Percentiles rank a stretch among this genome's conserved stretches.
phyloP scores from a whole-genome alignment of 1,284 basidiomycete genomes.

The Rhodotorula sp. region DNA sequence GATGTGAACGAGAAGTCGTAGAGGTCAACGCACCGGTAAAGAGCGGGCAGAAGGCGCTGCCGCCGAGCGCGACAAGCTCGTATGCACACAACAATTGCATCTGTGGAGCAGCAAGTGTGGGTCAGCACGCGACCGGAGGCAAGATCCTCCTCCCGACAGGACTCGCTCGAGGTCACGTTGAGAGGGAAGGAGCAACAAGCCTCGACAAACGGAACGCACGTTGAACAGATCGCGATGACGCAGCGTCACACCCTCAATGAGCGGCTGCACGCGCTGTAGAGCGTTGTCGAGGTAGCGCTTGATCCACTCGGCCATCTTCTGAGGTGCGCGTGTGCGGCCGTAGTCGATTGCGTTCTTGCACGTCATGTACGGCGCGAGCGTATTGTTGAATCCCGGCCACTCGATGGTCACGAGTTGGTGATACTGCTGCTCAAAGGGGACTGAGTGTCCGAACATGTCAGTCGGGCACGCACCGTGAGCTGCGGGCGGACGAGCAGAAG shows the following conservation, averaged over 20 bases:
- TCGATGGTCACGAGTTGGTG: constrained; percentile 45
- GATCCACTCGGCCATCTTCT: constrained; percentile 27
- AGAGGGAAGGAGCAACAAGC: no score
- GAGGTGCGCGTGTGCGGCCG: constrained; percentile 12
- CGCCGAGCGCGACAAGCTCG: constrained; percentile 59
- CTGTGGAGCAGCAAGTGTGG: constrained; percentile 7
- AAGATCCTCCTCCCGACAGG: constrained; percentile 50
- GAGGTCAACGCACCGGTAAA: constrained; percentile 55
- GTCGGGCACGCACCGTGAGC: background rate
- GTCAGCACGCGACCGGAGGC: constrained; percentile 61
- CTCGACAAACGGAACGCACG: constrained; percentile 10
- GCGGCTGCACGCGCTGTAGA: constrained; percentile 61
- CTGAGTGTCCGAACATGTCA: constrained; percentile 30
- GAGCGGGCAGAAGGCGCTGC: constrained; percentile 57
- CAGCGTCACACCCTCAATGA: constrained; percentile 64
- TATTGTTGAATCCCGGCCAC: constrained; percentile 52
- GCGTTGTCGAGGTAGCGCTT: constrained; percentile 69
- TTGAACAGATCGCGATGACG: constrained; percentile 65
- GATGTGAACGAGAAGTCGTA: background rate
- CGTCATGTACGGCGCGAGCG: constrained; percentile 51
- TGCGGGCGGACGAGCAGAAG: background rate
- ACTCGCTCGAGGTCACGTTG: no score
- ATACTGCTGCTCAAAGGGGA: constrained; percentile 53
- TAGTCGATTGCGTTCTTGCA: constrained; percentile 29
- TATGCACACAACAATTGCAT: constrained; percentile 60